Evolutionary conservation across 2,329 filamentous ascomycete genomes (phyloP).

Genomic region (Pezicula carpinea): DNA sequence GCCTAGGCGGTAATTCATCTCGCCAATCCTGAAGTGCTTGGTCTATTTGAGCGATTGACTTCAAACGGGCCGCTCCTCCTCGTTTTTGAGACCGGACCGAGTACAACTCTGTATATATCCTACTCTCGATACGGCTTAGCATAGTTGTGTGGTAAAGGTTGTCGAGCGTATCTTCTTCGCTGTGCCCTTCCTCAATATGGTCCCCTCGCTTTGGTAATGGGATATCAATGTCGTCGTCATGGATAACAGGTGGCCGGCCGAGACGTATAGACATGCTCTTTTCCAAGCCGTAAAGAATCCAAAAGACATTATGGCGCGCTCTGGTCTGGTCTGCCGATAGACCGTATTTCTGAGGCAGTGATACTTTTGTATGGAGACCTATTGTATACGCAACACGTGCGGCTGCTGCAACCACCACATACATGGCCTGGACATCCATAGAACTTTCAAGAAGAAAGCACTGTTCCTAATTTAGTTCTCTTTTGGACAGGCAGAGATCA

Average conservation of each 20-base stretch:
- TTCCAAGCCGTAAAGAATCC: slow-evolving; percentile 5
- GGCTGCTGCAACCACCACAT: slow-evolving; percentile 3
- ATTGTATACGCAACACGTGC: slow-evolving; percentile 6
- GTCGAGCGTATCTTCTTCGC: neutral
- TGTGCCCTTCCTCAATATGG: neutral
- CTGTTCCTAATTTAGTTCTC: neutral
- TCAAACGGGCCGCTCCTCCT: slow-evolving; percentile 2
- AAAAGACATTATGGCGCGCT: slow-evolving; percentile 6
- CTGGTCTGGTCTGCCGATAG: neutral
- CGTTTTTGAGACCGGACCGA: slow-evolving; percentile 5
- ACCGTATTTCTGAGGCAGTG: neutral
- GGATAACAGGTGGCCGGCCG: slow-evolving; percentile 5
- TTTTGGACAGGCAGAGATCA: neutral
- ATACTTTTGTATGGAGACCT: slow-evolving; percentile 3
- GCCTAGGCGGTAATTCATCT: slow-evolving; percentile 3
- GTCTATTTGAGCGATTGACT: slow-evolving; percentile 5
- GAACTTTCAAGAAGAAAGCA: slow-evolving; percentile 3
- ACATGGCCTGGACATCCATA: slow-evolving; percentile 2
- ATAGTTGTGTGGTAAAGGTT: slow-evolving; percentile 2
- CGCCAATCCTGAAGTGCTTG: slow-evolving; percentile 7
- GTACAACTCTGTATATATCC: slow-evolving; percentile 8
- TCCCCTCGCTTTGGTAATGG: neutral
- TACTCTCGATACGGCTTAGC: slow-evolving; percentile 4
- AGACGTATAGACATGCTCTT: slow-evolving; percentile 7
- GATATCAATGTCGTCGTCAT: slow-evolving; percentile 6